Percentiles rank a stretch among this genome's conserved stretches.
phyloP scores from a whole-genome alignment of 2,329 filamentous ascomycete genomes.

The Dothiorella sarmentorum region DNA sequence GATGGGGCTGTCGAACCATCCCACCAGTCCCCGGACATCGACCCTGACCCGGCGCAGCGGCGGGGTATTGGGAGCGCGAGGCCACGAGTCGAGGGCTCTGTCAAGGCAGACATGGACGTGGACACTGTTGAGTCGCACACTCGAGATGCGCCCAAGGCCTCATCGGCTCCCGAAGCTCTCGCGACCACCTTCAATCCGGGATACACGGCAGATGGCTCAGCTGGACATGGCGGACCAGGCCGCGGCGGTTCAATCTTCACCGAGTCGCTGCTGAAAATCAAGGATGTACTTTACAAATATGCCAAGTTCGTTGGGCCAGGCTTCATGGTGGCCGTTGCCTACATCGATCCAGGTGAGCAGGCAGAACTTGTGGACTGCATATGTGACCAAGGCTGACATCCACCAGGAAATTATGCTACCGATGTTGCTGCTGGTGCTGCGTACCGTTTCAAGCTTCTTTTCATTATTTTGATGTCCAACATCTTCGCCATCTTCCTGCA shows the following conservation, averaged over 20 bases:
- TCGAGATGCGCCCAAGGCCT: neutral
- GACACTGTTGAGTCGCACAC: neutral
- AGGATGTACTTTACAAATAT: constrained; percentile 44
- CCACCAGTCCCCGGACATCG: neutral
- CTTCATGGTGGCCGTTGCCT: constrained; percentile 56
- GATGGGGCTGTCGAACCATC: constrained; percentile 23
- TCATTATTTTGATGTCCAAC: constrained; percentile 66
- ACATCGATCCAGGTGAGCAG: constrained; percentile 48
- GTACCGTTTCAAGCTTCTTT: constrained; percentile 63
- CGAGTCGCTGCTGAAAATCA: neutral
- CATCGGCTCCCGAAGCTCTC: neutral
- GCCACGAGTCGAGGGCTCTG: neutral
- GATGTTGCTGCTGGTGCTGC: constrained; percentile 65
- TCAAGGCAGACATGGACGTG: constrained; percentile 6
- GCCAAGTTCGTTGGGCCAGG: constrained; percentile 62
- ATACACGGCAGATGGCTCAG: neutral
- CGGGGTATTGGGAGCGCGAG: constrained; percentile 1
- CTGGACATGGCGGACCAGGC: neutral
- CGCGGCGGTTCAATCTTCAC: neutral
- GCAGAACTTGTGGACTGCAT: no score
- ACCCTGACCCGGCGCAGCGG: neutral
- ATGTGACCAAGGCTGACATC: neutral
- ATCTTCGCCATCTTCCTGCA: constrained; percentile 69
- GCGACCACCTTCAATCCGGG: neutral
- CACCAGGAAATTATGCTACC: constrained; percentile 64